phyloP scores from a whole-genome alignment of 768 basidiomycete genomes.

The Daedaleopsis nitida region DNA sequence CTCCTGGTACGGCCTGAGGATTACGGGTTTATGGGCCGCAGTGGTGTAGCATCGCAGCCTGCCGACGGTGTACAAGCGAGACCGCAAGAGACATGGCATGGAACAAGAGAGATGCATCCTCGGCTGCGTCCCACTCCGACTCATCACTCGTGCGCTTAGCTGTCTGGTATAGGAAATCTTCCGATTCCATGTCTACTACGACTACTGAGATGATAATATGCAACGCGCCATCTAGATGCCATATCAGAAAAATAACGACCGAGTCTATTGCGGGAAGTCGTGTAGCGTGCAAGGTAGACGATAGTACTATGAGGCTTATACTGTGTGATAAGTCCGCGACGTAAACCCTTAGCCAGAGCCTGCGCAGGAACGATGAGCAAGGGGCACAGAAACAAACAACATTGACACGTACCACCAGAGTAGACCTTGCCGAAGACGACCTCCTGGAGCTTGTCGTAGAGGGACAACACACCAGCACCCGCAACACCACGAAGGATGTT shows the following conservation, averaged over 20 bases:
- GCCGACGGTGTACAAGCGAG: neutral
- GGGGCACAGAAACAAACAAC: neutral
- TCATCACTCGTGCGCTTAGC: neutral
- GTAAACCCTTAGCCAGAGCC: conserved; percentile 44
- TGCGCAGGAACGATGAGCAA: conserved; percentile 14
- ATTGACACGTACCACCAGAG: conserved; percentile 77
- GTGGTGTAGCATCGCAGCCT: conserved; percentile 1
- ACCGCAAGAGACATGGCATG: conserved; percentile 17
- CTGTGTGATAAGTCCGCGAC: conserved; percentile 25
- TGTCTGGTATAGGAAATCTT: conserved; percentile 12
- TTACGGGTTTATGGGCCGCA: conserved; percentile 6
- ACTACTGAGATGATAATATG: conserved; percentile 22
- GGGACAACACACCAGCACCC: conserved; percentile 98
- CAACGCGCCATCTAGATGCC: conserved; percentile 16
- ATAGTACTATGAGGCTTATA: conserved; percentile 33
- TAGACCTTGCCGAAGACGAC: conserved; percentile 99
- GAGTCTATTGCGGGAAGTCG: conserved; percentile 35
- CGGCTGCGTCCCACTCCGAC: neutral
- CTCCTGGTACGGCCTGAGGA: conserved; percentile 86
- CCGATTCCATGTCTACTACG: conserved; percentile 22
- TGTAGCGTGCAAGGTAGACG: conserved; percentile 31
- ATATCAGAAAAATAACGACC: conserved; percentile 34
- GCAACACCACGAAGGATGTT: conserved; percentile 96
- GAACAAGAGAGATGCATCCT: conserved; percentile 8
- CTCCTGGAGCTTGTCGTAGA: conserved; percentile 98